phyloP scores from a whole-genome alignment of 192 early-diverging fungal genomes.

The Podochytrium sp. region DNA sequence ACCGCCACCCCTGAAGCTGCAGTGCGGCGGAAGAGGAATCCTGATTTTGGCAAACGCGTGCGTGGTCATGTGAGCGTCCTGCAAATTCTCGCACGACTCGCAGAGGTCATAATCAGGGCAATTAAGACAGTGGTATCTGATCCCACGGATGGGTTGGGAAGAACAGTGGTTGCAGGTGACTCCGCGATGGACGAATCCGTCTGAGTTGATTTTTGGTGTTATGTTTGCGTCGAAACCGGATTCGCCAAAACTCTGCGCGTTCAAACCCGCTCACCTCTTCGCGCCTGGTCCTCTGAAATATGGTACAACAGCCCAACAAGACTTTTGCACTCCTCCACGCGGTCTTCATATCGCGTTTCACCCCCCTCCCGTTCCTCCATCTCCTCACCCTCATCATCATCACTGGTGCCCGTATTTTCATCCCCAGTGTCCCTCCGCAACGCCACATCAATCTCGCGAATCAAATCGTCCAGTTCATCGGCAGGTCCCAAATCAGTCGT shows the following conservation, averaged over 20 bases:
- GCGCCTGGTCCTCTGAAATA: constrained; percentile 85
- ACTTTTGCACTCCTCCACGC: constrained; percentile 63
- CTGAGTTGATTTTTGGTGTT: constrained; percentile 8
- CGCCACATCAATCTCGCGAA: too few relatives aligned
- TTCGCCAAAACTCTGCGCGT: constrained; percentile 59
- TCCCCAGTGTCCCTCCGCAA: too few relatives aligned
- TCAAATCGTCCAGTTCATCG: too few relatives aligned
- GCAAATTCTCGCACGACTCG: constrained; percentile 81
- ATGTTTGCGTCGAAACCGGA: constrained; percentile 15
- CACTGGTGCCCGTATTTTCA: too few relatives aligned
- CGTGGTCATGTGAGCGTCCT: constrained; percentile 73
- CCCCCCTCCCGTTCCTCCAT: too few relatives aligned
- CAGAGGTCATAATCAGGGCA: constrained; percentile 94
- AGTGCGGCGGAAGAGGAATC: constrained; percentile 89
- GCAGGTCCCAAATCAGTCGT: too few relatives aligned
- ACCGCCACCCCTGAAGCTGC: constrained; percentile 75
- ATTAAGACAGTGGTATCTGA: constrained; percentile 92
- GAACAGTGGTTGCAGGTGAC: constrained; percentile 94
- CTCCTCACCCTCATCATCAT: too few relatives aligned
- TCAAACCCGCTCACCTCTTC: constrained; percentile 70
- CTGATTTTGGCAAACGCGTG: constrained; percentile 91
- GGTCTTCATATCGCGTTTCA: too few relatives aligned
- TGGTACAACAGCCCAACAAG: constrained; percentile 78
- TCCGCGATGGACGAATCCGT: constrained; percentile 71
- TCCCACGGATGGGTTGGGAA: constrained; percentile 84